Base-by-base conservation (phyloP, 2,329 filamentous ascomycete species). In the Talaromyces sp. region DNA sequence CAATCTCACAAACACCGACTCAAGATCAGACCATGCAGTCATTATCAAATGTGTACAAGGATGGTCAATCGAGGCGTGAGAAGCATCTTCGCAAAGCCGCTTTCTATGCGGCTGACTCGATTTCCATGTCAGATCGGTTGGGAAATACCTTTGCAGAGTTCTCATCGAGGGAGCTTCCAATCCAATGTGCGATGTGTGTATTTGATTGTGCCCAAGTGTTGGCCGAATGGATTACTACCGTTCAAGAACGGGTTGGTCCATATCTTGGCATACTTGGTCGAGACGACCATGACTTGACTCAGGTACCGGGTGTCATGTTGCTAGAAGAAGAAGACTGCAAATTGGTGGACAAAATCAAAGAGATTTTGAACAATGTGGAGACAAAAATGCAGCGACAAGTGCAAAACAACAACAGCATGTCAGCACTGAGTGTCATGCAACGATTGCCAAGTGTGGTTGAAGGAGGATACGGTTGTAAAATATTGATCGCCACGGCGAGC, bases 161-260 rank as follows among this genome's bases (percentile, higher is more conserved):
- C 56, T 88, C 86, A 1, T 91, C 89, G 48, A 83, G 90, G 40
- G 91, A 97, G 67, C 80, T 97, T 11, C 91, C 94, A 0, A 83
- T 96, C 35, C 93, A 96, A 69, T 91, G 90, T 13, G 90, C 91
- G 1, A 86, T 97, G 80, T 97, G 93, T 71, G 87, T 89, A 4
- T 95, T 96, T 65, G 93, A 97, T 67, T 97, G 93, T 67, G 89
- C 90, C 2, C 92, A 97, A 67, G 91, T 97, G 1, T 82, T 99
- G 29, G 91, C 91, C 0, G 93, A 97, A 73, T 99, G 93, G 93
- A 84, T 94, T 36, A 89, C 90, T 4, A 94, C 91, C 1, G 84
- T 97, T 3, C 94, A 99, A 71, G 92, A 97, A 66, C 88, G 94
- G 8, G 89, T 97, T n/a, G 93, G 93, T 0, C 86, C 86, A 4